Evolutionary conservation across 2,329 filamentous ascomycete species (phyloP), one percentile per base, ranked within the genome.

Genomic region (Didymella glomerata): DNA sequence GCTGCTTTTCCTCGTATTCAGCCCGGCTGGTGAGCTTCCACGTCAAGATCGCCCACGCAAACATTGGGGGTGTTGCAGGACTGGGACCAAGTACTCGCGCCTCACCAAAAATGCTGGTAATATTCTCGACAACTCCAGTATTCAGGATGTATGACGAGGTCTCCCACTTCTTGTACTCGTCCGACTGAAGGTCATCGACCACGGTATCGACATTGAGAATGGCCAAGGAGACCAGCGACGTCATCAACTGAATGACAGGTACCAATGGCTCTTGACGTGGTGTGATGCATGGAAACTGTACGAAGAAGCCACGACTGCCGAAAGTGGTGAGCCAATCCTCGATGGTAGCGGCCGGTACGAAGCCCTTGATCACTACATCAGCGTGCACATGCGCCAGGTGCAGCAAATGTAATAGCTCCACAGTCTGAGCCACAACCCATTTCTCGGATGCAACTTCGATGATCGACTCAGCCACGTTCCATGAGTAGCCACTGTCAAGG

Each of bases 1-100:
- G 73, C 25, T 71, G 67, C 45, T 72, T 65, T 40, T 74, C 70
- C n/a, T 73, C 61, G 24, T 53, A 44, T 25, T 40, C 65, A 8
- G 68, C 70, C 9, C 67, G 61, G 5, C 50, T 55, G 2, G 62
- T 67, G 8, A 76, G 65, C 45, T 66, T 71, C 66, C 66, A 75
- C 3, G 64, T 68, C 25, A 97, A 85, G 47, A 94, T 81, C 4
- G 89, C 87, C 93, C 93, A 98, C 3, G 90, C 86, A 65, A 96
- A 90, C 20, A 92, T 84, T 18, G 91, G 87, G 1, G 92, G 91
- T 54, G 86, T 87, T 20, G 90, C 90, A 34, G 86, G 86, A 36
- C 82, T 80, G n/a, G 86, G 81, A 16, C 84, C 84, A 20, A 73
- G 44, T 18, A 78, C 72, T 27, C 82, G 82, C 8, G 88, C 86